A percentile compares a stretch with the other conserved stretches of the same genome.
Evolutionary conservation across 768 basidiomycete genomes (phyloP).

Genomic region (Hirschioporus abietinus): DNA sequence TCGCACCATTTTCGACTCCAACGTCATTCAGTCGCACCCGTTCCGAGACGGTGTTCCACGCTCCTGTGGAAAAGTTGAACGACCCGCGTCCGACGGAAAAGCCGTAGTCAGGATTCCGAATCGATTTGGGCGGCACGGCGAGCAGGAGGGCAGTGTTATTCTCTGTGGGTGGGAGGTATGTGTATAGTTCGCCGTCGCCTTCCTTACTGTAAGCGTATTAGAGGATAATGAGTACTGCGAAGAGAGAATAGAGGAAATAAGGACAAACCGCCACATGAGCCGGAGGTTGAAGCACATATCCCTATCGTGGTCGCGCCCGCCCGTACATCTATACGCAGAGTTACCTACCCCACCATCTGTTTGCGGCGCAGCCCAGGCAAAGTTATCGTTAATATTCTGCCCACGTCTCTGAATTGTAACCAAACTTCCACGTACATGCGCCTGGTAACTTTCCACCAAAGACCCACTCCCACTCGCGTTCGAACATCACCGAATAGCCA

Average conservation of each 20-base stretch:
- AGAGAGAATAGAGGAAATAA: background rate
- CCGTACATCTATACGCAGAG: constrained; percentile 28
- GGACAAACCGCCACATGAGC: constrained; percentile 28
- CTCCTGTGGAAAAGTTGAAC: constrained; percentile 47
- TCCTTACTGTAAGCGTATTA: constrained; percentile 10
- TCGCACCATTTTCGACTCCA: constrained; percentile 51
- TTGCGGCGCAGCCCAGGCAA: background rate
- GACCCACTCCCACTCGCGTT: constrained; percentile 28
- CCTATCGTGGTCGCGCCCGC: constrained; percentile 29
- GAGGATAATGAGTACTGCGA: background rate
- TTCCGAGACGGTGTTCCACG: constrained; percentile 62
- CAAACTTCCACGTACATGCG: constrained; percentile 18
- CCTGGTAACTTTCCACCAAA: constrained; percentile 34
- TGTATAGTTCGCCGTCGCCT: constrained; percentile 57
- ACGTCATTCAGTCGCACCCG: constrained; percentile 66
- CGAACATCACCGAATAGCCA: constrained; percentile 27
- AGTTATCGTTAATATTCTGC: background rate
- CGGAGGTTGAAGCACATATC: constrained; percentile 31
- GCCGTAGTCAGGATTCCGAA: constrained; percentile 53
- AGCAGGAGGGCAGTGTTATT: constrained; percentile 39
- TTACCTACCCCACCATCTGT: constrained; percentile 16
- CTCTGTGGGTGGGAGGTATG: constrained; percentile 53
- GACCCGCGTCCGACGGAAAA: constrained; percentile 63
- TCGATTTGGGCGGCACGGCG: constrained; percentile 42
- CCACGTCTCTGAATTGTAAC: constrained; percentile 10